A percentile compares a stretch with the other conserved stretches of the same genome.
These are phyloP conservation scores for Sporisorium reilianum DNA, from an alignment of 1,284 basidiomycete genomes.

Conservation along the genomic window DNA sequence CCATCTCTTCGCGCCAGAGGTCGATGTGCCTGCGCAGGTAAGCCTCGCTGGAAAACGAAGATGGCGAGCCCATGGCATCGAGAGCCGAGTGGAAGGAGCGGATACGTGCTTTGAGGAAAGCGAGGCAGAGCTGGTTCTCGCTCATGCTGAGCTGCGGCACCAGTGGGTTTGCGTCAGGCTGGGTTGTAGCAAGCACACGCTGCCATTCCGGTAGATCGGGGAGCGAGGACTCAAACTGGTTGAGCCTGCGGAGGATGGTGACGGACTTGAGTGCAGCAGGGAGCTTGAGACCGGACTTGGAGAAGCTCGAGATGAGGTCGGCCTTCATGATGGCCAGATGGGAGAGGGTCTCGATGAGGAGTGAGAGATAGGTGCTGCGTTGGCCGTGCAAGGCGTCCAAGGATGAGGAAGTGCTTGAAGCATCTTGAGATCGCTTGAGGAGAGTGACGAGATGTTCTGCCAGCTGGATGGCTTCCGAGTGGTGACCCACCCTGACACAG, in stretches of 20 bases:
- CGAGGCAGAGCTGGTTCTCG: slow-evolving; percentile 77
- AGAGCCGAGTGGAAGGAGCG: slow-evolving; percentile 73
- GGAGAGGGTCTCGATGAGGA: slow-evolving; percentile 79
- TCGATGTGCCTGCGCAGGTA: slow-evolving; percentile 79
- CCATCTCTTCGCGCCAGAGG: slow-evolving; percentile 88
- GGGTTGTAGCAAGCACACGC: not conserved
- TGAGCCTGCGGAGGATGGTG: slow-evolving; percentile 84
- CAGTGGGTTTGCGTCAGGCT: not conserved
- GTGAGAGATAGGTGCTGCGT: slow-evolving; percentile 72
- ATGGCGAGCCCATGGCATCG: slow-evolving; percentile 53
- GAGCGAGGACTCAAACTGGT: slow-evolving; percentile 54
- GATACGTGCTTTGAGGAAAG: slow-evolving; percentile 77
- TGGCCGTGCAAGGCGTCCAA: slow-evolving; percentile 3
- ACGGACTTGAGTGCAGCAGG: slow-evolving; percentile 89
- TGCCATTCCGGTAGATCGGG: slow-evolving; percentile 16
- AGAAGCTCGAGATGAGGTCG: slow-evolving; percentile 81
- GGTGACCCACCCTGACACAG: slow-evolving; percentile 89
- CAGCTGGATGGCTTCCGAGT: slow-evolving; percentile 87
- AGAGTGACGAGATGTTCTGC: slow-evolving; percentile 76
- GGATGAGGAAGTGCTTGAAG: not conserved
- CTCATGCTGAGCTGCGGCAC: slow-evolving; percentile 69
- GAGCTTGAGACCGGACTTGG: slow-evolving; percentile 83
- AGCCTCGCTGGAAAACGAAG: slow-evolving; percentile 27
- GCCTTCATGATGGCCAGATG: slow-evolving; percentile 75
- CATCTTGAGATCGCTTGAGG: slow-evolving; percentile 33